A percentile compares a stretch with the other conserved stretches of the same genome.
Conservation (phyloP, 1,139 yeast genomes). For the Meyerozyma sp. region DNA sequence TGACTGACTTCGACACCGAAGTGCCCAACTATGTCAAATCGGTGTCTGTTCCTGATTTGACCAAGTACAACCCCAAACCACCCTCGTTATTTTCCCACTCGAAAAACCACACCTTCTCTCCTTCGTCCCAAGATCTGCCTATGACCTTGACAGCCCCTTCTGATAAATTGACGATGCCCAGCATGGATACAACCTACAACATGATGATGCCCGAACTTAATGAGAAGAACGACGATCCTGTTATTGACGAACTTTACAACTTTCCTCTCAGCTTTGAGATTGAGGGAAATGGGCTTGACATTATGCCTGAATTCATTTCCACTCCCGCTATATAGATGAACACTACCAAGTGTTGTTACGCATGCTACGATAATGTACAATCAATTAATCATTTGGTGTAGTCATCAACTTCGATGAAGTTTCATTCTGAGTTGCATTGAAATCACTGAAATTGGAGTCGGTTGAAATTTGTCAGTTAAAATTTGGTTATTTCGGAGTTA, state of each 20-base stretch:
- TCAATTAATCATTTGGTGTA: not conserved
- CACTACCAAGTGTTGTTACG: not conserved
- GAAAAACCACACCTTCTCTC: not conserved
- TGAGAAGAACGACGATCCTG: not conserved
- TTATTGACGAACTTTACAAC: not conserved
- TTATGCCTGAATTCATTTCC: not conserved
- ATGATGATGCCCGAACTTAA: not conserved
- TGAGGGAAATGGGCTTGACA: not conserved
- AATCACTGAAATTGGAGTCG: not conserved
- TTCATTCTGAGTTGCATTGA: too few species aligned
- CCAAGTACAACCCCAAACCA: not conserved
- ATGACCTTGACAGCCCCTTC: not conserved
- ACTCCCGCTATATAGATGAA: constrained; percentile 1
- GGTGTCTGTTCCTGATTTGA: constrained; percentile 1
- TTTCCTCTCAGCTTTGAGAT: not conserved
- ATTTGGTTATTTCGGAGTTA: not conserved
- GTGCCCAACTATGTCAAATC: not conserved
- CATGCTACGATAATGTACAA: not conserved
- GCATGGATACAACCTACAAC: not conserved
- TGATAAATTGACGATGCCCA: not conserved
- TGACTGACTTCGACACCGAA: not conserved
- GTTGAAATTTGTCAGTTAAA: not conserved
- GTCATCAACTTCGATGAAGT: too few species aligned
- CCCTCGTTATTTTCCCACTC: not conserved
- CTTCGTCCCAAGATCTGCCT: not conserved